phyloP scores from a whole-genome alignment of 768 basidiomycete species.

The Lactifluus pinguis region DNA sequence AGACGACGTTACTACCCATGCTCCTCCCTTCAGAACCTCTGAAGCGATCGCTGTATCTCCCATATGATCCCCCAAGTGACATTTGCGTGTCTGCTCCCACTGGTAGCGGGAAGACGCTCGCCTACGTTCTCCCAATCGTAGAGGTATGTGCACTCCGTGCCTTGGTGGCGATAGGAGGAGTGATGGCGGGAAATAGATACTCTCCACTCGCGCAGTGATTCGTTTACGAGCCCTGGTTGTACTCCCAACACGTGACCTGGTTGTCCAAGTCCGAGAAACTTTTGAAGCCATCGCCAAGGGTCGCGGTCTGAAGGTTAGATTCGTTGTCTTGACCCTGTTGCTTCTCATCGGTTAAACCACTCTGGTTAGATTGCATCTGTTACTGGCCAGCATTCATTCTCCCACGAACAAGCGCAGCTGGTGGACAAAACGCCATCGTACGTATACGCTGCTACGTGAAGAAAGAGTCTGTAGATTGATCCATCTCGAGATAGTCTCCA shows the following conservation, averaged over 20 bases:
- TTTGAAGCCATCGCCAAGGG: slow-evolving; percentile 81
- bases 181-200: slow-evolving; percentile 36
- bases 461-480: neutral
- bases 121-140: slow-evolving; percentile 90
- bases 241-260: slow-evolving; percentile 89
- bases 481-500: slow-evolving; percentile 38
- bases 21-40: slow-evolving; percentile 43
- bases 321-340: neutral
- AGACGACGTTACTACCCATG: slow-evolving; percentile 80
- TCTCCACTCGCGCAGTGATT: slow-evolving; percentile 68
- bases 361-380: slow-evolving; percentile 54
- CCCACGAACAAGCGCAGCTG: slow-evolving; percentile 80
- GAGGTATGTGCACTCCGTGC: slow-evolving; percentile 44
- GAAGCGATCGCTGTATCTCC: slow-evolving; percentile 48
- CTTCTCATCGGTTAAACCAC: neutral
- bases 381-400: slow-evolving; percentile 90
- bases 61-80: slow-evolving; percentile 62
- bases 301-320: slow-evolving; percentile 69
- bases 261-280: slow-evolving; percentile 85
- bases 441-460: slow-evolving; percentile 16
- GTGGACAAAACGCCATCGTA: slow-evolving; percentile 52
- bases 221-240: slow-evolving; percentile 83
- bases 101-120: slow-evolving; percentile 94
- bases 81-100: slow-evolving; percentile 95
- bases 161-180: neutral